Evolutionary conservation across 2,329 filamentous ascomycete genomes (phyloP).

Genomic region (Fusarium pseudoanthophilum): DNA sequence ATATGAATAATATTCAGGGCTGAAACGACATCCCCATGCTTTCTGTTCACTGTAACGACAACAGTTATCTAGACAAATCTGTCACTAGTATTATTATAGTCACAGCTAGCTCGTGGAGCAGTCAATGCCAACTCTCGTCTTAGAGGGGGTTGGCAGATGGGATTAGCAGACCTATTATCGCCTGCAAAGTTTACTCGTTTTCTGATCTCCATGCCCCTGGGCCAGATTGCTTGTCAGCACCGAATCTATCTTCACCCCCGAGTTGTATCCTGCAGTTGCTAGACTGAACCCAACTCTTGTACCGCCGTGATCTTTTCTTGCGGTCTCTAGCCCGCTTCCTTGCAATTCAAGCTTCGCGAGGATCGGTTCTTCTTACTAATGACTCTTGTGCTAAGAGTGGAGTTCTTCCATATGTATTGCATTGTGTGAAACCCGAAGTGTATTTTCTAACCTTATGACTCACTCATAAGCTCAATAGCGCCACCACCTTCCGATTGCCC

Average conservation of each 20-base stretch:
- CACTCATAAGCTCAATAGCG: too few relatives aligned
- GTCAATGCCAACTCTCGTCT: neutral
- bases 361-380: neutral
- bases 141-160: neutral
- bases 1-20: neutral
- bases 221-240: neutral
- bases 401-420: neutral
- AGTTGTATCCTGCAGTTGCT: rapidly evolving
- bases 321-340: neutral
- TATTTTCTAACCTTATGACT: too few relatives aligned
- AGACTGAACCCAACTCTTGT: neutral
- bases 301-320: neutral
- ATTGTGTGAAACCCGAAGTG: too few relatives aligned
- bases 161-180: neutral
- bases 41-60: neutral
- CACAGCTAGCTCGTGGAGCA: neutral
- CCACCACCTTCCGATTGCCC: too few relatives aligned
- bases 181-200: rapidly evolving
- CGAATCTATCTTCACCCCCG: neutral
- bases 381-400: neutral
- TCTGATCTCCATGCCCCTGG: neutral
- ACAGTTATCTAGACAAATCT: too few relatives aligned
- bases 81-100: rapidly evolving
- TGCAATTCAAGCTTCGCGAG: neutral
- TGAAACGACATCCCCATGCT: neutral